A percentile compares a stretch with the other conserved stretches of the same genome.
These are phyloP conservation scores for Ganoderma lingzhi DNA, from an alignment of 1,284 basidiomycete genomes.

Conservation along the genomic window DNA sequence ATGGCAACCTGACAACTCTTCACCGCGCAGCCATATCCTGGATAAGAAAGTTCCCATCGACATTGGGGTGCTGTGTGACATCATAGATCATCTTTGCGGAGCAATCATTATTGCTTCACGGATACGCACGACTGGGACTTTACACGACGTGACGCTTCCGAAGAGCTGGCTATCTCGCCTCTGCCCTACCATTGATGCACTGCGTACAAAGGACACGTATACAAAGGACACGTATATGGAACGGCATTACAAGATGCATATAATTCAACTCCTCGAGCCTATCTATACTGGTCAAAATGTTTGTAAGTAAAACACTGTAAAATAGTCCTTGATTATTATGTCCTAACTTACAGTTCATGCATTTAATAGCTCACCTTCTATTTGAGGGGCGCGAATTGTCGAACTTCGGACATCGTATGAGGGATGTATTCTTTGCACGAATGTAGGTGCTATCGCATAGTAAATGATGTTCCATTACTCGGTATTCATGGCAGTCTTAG, in stretches of 20 bases:
- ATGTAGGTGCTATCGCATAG: conserved; percentile 44
- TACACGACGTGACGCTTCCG: conserved; percentile 57
- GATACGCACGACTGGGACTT: conserved; percentile 30
- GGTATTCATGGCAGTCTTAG: conserved; percentile 35
- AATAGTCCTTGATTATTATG: background rate
- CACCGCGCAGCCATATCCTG: conserved; percentile 48
- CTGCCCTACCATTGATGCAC: conserved; percentile 13
- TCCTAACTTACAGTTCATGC: background rate
- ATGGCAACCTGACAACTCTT: background rate
- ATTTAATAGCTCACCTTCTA: conserved; percentile 36
- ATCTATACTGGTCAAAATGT: conserved; percentile 39
- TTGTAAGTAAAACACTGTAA: conserved; percentile 25
- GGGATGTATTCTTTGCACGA: conserved; percentile 48
- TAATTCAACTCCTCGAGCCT: conserved; percentile 43
- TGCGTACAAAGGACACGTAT: conserved; percentile 19
- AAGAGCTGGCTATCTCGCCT: conserved; percentile 53
- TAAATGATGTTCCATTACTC: background rate
- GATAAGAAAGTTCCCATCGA: conserved; percentile 45
- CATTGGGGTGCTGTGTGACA: conserved; percentile 52
- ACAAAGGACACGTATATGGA: conserved; percentile 19
- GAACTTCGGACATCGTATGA: conserved; percentile 30
- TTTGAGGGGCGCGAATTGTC: conserved; percentile 40
- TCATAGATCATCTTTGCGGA: conserved; percentile 49
- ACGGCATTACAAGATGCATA: conserved; percentile 28
- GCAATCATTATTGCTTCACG: conserved; percentile 44